Conservation (phyloP, 306 rosid species). For the Medicago arabica region DNA sequence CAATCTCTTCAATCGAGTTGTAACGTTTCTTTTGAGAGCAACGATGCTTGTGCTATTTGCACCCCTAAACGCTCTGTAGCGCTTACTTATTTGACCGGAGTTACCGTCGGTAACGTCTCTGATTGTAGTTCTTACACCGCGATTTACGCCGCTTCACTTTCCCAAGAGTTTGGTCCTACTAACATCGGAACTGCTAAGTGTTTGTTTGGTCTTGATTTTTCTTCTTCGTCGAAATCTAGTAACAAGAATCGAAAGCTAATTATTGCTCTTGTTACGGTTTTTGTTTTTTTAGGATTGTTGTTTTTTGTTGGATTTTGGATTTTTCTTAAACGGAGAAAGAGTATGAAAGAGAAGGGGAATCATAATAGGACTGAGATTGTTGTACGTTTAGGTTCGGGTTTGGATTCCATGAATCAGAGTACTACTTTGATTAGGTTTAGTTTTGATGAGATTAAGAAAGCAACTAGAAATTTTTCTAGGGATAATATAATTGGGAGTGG, state of each 20-base stretch:
- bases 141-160: slow-evolving; percentile 75
- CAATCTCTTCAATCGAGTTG: slow-evolving; percentile 43
- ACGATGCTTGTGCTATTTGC: slow-evolving; percentile 78
- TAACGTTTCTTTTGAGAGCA: slow-evolving; percentile 56
- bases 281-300: slow-evolving; percentile 40
- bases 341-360: slow-evolving; percentile 16
- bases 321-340: slow-evolving; percentile 32
- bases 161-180: slow-evolving; percentile 54
- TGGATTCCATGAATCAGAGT: slow-evolving; percentile 75
- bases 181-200: slow-evolving; percentile 66
- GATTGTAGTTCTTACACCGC: slow-evolving; percentile 57
- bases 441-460: slow-evolving; percentile 72
- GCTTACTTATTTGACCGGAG: slow-evolving; percentile 52
- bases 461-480: slow-evolving; percentile 78
- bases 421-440: slow-evolving; percentile 73
- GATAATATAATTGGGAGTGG: slow-evolving; percentile 82
- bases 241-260: slow-evolving; percentile 38
- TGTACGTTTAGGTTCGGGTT: slow-evolving; percentile 48
- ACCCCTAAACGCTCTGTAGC: slow-evolving; percentile 40
- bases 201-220: slow-evolving; percentile 52
- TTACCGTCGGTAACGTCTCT: slow-evolving; percentile 57
- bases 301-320: slow-evolving; percentile 49
- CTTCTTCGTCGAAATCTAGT: slow-evolving; percentile 27
- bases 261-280: slow-evolving; percentile 50
- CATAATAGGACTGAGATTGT: slow-evolving; percentile 40